Evolutionary conservation across 192 early-diverging fungal species (phyloP).

Genomic region (Linnemannia schmuckeri): DNA sequence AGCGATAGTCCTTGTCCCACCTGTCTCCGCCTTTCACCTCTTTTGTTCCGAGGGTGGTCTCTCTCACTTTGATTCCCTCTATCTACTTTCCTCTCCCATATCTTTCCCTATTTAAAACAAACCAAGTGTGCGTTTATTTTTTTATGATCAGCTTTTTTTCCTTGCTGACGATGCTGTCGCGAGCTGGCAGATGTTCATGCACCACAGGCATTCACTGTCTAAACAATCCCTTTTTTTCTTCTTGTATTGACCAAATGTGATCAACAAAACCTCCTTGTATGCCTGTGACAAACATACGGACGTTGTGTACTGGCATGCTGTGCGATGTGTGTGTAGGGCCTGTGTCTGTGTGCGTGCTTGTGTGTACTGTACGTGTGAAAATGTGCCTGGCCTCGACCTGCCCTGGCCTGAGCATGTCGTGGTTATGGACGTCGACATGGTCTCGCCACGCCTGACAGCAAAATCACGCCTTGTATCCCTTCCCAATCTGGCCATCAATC

Average conservation of each 20-base stretch:
- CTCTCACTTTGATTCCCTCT: neutral
- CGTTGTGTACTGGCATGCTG: neutral
- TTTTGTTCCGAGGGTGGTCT: neutral
- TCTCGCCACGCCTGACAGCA: neutral
- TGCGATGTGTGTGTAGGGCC: neutral
- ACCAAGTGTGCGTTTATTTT: neutral
- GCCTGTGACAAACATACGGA: neutral
- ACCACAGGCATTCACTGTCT: neutral
- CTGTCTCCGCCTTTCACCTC: constrained; percentile 2
- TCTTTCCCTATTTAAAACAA: neutral
- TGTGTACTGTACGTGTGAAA: neutral
- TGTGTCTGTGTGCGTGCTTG: neutral
- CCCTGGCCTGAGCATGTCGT: neutral
- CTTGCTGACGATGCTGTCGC: neutral
- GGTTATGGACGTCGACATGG: neutral
- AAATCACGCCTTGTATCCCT: neutral
- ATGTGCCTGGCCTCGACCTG: neutral
- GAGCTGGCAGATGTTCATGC: neutral
- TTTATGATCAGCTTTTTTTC: neutral
- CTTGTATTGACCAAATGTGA: neutral
- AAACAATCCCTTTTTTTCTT: neutral
- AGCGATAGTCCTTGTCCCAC: neutral
- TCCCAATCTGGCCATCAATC: neutral
- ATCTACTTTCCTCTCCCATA: neutral
- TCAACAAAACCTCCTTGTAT: neutral